A percentile compares a stretch with the other conserved stretches of the same genome.
Evolutionary conservation across 352 stramenopile genomes (phyloP).

Genomic region (Phytophthora pini): DNA sequence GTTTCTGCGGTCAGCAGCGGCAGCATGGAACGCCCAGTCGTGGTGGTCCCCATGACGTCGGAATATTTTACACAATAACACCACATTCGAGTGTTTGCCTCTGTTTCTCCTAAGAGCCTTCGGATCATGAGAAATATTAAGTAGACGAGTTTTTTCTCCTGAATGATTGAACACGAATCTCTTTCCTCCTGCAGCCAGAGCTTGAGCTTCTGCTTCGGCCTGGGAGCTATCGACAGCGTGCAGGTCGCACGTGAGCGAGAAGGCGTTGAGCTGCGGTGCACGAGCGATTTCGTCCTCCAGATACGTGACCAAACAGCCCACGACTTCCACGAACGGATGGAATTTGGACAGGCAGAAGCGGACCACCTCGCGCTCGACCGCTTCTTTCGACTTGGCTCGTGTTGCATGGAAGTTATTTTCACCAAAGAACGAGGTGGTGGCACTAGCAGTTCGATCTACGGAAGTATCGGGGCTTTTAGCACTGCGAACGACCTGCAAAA

Average conservation of each 20-base stretch:
- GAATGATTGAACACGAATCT: slow-evolving; percentile 27
- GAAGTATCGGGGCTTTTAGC: slow-evolving; percentile 10
- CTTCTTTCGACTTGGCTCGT: slow-evolving; percentile 49
- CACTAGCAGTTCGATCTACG: background rate
- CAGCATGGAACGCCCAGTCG: slow-evolving; percentile 50
- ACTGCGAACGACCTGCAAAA: slow-evolving; percentile 52
- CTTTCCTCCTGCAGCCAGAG: slow-evolving; percentile 32
- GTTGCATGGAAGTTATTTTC: slow-evolving; percentile 41
- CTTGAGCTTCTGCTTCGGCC: slow-evolving; percentile 33
- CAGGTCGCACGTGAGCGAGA: slow-evolving; percentile 52
- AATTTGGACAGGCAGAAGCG: slow-evolving; percentile 47
- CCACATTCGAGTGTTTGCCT: slow-evolving; percentile 41
- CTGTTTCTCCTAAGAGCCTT: slow-evolving; percentile 19
- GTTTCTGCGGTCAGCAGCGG: slow-evolving; percentile 28
- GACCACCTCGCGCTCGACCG: slow-evolving; percentile 47
- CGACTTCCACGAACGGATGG: slow-evolving; percentile 55
- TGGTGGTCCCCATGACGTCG: slow-evolving; percentile 28
- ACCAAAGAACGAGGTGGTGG: slow-evolving; percentile 38
- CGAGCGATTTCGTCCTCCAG: slow-evolving; percentile 58
- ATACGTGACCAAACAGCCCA: slow-evolving; percentile 56
- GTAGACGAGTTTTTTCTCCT: slow-evolving; percentile 32
- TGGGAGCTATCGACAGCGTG: slow-evolving; percentile 30
- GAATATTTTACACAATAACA: slow-evolving; percentile 68
- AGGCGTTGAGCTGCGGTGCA: slow-evolving; percentile 49
- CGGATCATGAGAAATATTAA: slow-evolving; percentile 36